Conservation (phyloP, 1,284 basidiomycete genomes). For the Amylostereum chailletii region DNA sequence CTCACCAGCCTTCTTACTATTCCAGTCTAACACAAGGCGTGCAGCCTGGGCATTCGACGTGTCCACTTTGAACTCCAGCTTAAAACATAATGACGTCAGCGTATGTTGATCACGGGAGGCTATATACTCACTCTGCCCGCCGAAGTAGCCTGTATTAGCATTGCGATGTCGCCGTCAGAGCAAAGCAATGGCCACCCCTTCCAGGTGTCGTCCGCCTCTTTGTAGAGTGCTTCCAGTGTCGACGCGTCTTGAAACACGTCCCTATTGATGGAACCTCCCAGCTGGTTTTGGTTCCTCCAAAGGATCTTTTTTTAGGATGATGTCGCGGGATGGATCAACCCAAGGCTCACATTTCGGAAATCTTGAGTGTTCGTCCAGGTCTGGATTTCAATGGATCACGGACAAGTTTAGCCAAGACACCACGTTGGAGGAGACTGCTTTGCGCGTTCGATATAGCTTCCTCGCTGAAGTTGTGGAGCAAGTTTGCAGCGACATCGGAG, state of each 20-base stretch:
- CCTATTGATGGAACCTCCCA: conserved; percentile 53
- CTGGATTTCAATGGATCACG: conserved; percentile 50
- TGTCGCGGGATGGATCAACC: conserved; percentile 1
- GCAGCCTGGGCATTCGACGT: conserved; percentile 46
- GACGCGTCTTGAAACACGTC: conserved; percentile 65
- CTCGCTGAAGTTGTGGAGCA: conserved; percentile 51
- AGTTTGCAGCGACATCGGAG: conserved; percentile 39
- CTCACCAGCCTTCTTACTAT: conserved; percentile 77
- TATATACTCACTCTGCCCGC: conserved; percentile 45
- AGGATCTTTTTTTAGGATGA: conserved; percentile 4
- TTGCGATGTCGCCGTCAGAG: conserved; percentile 68
- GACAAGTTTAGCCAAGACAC: conserved; percentile 56
- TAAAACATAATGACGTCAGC: conserved; percentile 18
- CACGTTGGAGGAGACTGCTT: conserved; percentile 49
- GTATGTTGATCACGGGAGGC: neutral
- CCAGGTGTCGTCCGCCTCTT: conserved; percentile 39
- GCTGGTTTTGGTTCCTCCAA: conserved; percentile 53
- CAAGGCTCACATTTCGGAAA: conserved; percentile 52
- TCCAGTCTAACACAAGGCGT: conserved; percentile 58
- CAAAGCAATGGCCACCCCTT: conserved; percentile 66
- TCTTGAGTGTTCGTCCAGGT: conserved; percentile 65
- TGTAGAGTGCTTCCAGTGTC: conserved; percentile 48
- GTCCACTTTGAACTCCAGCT: conserved; percentile 61
- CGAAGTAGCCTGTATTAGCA: conserved; percentile 62
- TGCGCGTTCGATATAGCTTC: conserved; percentile 42